Conservation (phyloP, 1,139 yeast genomes). For the Sugiyamaella grinbergsii region DNA sequence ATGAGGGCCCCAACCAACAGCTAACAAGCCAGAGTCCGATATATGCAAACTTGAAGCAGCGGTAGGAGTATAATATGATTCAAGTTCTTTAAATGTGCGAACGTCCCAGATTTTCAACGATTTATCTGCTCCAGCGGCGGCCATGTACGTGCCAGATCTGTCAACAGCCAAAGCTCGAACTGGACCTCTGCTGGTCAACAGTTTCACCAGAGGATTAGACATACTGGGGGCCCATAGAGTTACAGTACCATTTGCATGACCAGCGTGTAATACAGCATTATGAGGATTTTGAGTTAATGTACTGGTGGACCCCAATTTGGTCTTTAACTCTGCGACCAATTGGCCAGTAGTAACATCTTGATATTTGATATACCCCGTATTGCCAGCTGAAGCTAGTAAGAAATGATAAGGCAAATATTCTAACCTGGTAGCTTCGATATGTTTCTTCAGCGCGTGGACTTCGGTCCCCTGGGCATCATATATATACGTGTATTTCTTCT, state of each 20-base stretch:
- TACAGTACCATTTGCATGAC: slow-evolving; percentile 92
- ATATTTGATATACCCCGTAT: slow-evolving; percentile 83
- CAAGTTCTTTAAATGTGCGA: slow-evolving; percentile 67
- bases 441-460: slow-evolving; percentile 87
- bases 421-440: slow-evolving; percentile 76
- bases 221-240: slow-evolving; percentile 92
- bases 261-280: slow-evolving; percentile 93
- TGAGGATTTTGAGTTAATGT: slow-evolving; percentile 90
- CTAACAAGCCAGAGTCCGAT: slow-evolving; percentile 83
- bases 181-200: slow-evolving; percentile 83
- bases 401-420: slow-evolving; percentile 94
- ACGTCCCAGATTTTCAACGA: slow-evolving; percentile 91
- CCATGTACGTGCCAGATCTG: slow-evolving; percentile 94
- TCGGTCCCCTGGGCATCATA: slow-evolving; percentile 92
- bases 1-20: slow-evolving; percentile 95
- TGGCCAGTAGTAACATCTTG: slow-evolving; percentile 96
- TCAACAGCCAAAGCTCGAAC: slow-evolving; percentile 83
- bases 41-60: slow-evolving; percentile 80
- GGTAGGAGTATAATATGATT: slow-evolving; percentile 68
- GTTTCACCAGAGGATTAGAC: slow-evolving; percentile 80
- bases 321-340: slow-evolving; percentile 77
- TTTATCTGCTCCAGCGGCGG: slow-evolving; percentile 86
- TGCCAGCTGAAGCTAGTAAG: slow-evolving; percentile 82
- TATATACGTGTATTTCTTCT: slow-evolving; percentile 88
- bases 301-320: slow-evolving; percentile 87